Percentiles rank a stretch among this genome's conserved stretches.
Evolutionary conservation across 1,284 basidiomycete genomes (phyloP).

Genomic region (Cryptococcus jaspeensis): DNA sequence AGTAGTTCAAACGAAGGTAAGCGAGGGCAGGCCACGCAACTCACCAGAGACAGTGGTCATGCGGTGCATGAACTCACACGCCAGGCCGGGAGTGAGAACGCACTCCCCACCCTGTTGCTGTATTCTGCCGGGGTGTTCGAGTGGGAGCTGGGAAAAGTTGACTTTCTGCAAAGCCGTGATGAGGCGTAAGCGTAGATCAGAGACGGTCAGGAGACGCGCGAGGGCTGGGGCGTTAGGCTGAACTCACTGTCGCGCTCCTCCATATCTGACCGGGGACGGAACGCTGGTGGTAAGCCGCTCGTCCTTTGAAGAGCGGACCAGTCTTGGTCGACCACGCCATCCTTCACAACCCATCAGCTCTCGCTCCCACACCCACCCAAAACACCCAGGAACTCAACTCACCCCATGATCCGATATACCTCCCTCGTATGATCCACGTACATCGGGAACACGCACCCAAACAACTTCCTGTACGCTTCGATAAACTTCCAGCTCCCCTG

Average conservation of each 20-base stretch:
- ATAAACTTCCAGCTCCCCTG: slow-evolving; percentile 49
- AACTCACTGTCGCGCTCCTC: no score
- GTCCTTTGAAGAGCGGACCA: slow-evolving; percentile 36
- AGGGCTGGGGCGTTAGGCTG: slow-evolving; percentile 33
- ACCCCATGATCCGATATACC: slow-evolving; percentile 47
- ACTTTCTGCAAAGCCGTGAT: slow-evolving; percentile 41
- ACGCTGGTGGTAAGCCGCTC: slow-evolving; percentile 43
- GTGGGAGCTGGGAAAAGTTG: slow-evolving; percentile 41
- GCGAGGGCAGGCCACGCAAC: slow-evolving; percentile 11
- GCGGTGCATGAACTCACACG: slow-evolving; percentile 48
- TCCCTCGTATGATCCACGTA: slow-evolving; percentile 45
- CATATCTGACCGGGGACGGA: slow-evolving; percentile 36
- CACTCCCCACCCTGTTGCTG: slow-evolving; percentile 51
- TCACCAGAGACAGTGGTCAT: slow-evolving; percentile 48
- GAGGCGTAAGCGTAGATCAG: neutral
- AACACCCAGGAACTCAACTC: slow-evolving; percentile 13
- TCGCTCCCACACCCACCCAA: no score
- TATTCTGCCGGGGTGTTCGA: slow-evolving; percentile 43
- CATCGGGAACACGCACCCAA: slow-evolving; percentile 49
- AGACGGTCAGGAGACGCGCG: no score
- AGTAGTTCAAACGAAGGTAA: no score
- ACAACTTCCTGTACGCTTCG: slow-evolving; percentile 45
- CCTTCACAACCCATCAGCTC: no score
- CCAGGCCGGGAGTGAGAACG: slow-evolving; percentile 36
- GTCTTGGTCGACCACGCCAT: no score